Conservation (phyloP, 169 alveolate genomes). For the Babesia bigemina region DNA sequence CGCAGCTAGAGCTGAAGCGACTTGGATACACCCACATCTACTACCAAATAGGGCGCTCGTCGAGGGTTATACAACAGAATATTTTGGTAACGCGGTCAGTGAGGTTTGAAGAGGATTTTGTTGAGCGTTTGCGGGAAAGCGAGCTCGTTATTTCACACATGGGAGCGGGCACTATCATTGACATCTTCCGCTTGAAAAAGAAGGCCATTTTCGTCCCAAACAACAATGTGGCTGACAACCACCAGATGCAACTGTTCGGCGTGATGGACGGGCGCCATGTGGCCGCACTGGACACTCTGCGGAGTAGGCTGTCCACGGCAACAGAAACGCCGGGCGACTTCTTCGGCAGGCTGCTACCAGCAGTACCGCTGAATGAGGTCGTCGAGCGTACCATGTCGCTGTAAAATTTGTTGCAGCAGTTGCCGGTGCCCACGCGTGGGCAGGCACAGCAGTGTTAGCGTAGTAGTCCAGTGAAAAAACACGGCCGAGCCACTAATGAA, state of each 20-base stretch:
- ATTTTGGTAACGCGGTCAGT: slow-evolving; percentile 34
- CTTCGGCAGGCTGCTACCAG: slow-evolving; percentile 37
- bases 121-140: slow-evolving; percentile 54
- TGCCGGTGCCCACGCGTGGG: neutral
- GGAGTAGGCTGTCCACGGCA: slow-evolving; percentile 22
- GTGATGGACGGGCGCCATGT: slow-evolving; percentile 44
- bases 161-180: slow-evolving; percentile 86
- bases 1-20: slow-evolving; percentile 39
- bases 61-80: neutral
- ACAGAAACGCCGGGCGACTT: slow-evolving; percentile 47
- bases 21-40: slow-evolving; percentile 56
- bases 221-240: slow-evolving; percentile 77
- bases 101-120: slow-evolving; percentile 67
- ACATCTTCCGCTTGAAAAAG: slow-evolving; percentile 75
- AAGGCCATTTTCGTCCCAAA: slow-evolving; percentile 82
- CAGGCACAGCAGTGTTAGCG: slow-evolving; percentile 1
- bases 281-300: slow-evolving; percentile 49
- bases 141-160: slow-evolving; percentile 83
- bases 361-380: slow-evolving; percentile 32
- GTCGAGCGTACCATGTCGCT: slow-evolving; percentile 6
- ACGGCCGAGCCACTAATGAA: neutral
- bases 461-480: neutral
- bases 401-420: neutral
- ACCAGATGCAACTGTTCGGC: slow-evolving; percentile 79
- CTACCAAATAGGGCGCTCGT: slow-evolving; percentile 53